Percentiles rank a stretch among this genome's conserved stretches.
These are phyloP conservation scores for Albugo laibachii DNA, from an alignment of 352 stramenopile genomes.

Conservation along the genomic window DNA sequence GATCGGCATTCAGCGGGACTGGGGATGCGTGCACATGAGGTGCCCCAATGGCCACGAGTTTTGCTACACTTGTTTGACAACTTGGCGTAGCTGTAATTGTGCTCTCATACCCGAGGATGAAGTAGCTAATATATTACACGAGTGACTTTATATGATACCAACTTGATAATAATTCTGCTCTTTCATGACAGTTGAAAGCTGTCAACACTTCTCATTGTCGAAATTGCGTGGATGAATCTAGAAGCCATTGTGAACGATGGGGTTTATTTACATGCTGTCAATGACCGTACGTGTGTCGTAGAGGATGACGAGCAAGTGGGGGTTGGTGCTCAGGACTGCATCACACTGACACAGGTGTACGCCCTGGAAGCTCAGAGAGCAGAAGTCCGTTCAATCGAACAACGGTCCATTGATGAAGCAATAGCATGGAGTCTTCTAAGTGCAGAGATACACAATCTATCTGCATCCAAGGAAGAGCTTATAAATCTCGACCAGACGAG, in stretches of 20 bases:
- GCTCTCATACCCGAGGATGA: conserved; percentile 35
- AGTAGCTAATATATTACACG: conserved; percentile 23
- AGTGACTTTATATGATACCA: conserved; percentile 3
- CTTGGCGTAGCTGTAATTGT: conserved; percentile 34
- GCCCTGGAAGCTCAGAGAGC: conserved; percentile 19
- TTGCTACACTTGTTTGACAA: conserved; percentile 39
- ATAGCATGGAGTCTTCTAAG: conserved; percentile 23
- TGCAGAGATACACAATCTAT: conserved; percentile 16
- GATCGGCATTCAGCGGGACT: conserved; percentile 44
- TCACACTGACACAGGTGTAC: conserved; percentile 2
- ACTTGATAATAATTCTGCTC: too few species aligned
- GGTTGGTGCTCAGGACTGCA: conserved; percentile 7
- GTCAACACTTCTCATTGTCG: too few species aligned
- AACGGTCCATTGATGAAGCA: conserved; percentile 15
- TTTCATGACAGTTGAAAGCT: too few species aligned
- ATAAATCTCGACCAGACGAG: neutral
- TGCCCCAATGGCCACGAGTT: conserved; percentile 57
- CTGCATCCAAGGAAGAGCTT: neutral
- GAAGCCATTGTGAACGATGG: too few species aligned
- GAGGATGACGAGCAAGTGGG: conserved; percentile 8
- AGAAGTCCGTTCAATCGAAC: conserved; percentile 17
- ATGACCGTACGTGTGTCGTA: neutral
- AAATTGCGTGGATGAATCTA: too few species aligned
- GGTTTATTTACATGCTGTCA: too few species aligned
- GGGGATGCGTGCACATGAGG: conserved; percentile 60